Percentiles rank a stretch among this genome's conserved stretches.
Evolutionary conservation across 1,139 yeast species (phyloP).

Genomic region (Debaryomycetaceae sp.): DNA sequence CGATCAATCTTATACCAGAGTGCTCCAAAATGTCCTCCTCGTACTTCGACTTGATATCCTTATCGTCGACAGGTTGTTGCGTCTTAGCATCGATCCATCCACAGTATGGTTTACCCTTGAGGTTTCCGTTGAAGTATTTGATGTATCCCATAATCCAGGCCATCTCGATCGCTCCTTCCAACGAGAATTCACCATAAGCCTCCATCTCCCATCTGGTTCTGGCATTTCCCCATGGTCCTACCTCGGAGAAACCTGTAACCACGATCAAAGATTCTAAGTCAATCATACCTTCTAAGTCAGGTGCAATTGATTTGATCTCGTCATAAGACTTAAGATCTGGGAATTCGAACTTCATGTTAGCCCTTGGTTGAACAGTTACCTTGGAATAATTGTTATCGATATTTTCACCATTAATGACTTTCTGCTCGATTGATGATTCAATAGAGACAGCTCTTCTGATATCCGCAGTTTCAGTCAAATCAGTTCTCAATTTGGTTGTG

Average conservation of each 20-base stretch:
- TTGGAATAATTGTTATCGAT: slow-evolving; percentile 84
- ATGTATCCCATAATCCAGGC: slow-evolving; percentile 99
- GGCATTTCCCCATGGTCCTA: slow-evolving; percentile 99
- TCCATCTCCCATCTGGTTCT: slow-evolving; percentile 99
- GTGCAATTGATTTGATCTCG: slow-evolving; percentile 65
- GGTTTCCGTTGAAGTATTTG: slow-evolving; percentile 87
- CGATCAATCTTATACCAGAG: slow-evolving; percentile 93
- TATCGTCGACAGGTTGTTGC: slow-evolving; percentile 88
- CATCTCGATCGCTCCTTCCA: slow-evolving; percentile 98
- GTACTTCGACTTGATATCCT: slow-evolving; percentile 86
- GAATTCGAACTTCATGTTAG: slow-evolving; percentile 92
- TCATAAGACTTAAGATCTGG: slow-evolving; percentile 79
- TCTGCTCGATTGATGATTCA: slow-evolving; percentile 90
- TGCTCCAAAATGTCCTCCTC: slow-evolving; percentile 86
- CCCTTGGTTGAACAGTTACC: slow-evolving; percentile 82
- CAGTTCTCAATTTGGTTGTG: slow-evolving; percentile 76
- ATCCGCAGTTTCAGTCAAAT: slow-evolving; percentile 81
- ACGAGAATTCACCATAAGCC: slow-evolving; percentile 89
- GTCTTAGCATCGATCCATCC: slow-evolving; percentile 99
- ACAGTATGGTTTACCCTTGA: slow-evolving; percentile 83
- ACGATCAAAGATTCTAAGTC: slow-evolving; percentile 91
- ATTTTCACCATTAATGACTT: slow-evolving; percentile 82
- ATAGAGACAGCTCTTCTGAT: slow-evolving; percentile 93
- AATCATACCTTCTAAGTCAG: slow-evolving; percentile 84
- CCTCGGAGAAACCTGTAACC: slow-evolving; percentile 96